Evolutionary conservation across 495 filamentous ascomycete genomes (phyloP), one percentile per base, ranked within the genome.

Genomic region (Lasiosphaeria ovina): DNA sequence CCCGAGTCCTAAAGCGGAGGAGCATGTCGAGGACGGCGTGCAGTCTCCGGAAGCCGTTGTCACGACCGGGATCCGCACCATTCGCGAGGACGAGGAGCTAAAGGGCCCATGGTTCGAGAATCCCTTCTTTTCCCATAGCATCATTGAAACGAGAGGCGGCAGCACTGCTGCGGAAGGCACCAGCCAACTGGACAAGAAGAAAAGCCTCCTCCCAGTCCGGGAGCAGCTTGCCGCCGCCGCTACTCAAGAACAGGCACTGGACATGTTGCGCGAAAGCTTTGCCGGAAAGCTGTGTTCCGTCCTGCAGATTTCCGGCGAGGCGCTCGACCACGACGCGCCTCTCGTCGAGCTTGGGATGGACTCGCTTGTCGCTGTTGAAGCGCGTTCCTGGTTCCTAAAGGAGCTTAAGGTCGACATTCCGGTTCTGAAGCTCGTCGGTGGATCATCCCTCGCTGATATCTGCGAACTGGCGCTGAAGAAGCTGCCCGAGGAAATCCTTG

Each of bases 361-460:
- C 55, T 76, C 74, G 0, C 58, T 77, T 11, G 62, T 75, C 0
- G 74, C 75, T 0, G 64, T 76, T 1, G 64, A 68, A 3, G 52
- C 73, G 5, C 68, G 74, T 0, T 36, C 47, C 0, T 77, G 71
- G 74, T 69, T 76, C 51, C 50, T 63, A 9, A 74, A 73, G 42
- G 64, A 70, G 51, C 12, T 74, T 1, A 60, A 53, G 0, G 52
- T 66, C 36, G 58, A 68, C 33, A 35, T 69, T 1, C 67, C 67
- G 1, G 62, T 65, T 8, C 55, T 69, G 6, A 62, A 62, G 45
- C 51, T 69, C 11, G 36, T 69, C 0, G 45, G 48, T 9, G 60
- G 60, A n/a, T 35, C 48, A 1, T 65, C 65, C 1, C 24, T 66
- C n/a, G 16, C 35, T 17, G 31, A 42, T 11, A 36, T 61, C 10